A percentile compares a stretch with the other conserved stretches of the same genome.
Evolutionary conservation across 306 rosid genomes (phyloP).

Genomic region (Casuarina equisetifolia): DNA sequence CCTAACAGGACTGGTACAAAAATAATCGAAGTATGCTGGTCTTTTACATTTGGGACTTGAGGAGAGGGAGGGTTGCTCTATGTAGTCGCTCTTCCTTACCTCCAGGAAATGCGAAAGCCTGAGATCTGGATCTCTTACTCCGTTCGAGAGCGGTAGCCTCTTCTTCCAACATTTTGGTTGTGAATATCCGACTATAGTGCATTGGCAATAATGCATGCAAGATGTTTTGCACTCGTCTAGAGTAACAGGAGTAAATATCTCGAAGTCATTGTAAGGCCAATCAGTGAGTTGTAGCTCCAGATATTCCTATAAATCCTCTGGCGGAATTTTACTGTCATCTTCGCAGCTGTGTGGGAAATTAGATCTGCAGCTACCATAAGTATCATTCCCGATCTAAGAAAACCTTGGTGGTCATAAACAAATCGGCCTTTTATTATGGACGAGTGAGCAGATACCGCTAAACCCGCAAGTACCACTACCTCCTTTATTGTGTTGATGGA

Average conservation of each 20-base stretch:
- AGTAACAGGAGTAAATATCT: neutral
- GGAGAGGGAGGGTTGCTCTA: neutral
- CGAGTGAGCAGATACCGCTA: neutral
- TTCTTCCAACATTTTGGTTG: constrained; percentile 22
- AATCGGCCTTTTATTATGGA: neutral
- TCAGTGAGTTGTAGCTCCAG: neutral
- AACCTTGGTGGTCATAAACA: constrained; percentile 21
- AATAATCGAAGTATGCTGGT: too few relatives aligned
- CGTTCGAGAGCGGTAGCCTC: constrained; percentile 25
- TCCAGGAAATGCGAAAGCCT: constrained; percentile 26
- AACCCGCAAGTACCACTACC: neutral
- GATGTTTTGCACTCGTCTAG: constrained; percentile 28
- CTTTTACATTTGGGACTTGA: neutral
- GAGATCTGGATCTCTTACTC: neutral
- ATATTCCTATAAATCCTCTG: too few relatives aligned
- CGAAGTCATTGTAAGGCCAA: constrained; percentile 21
- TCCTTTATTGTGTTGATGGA: too few relatives aligned
- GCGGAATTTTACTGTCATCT: too few relatives aligned
- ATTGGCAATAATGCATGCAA: constrained; percentile 35
- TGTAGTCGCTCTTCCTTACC: constrained; percentile 15
- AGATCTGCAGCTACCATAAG: too few relatives aligned
- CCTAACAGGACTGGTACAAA: constrained; percentile 24
- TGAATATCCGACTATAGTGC: constrained; percentile 13
- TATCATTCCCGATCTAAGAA: too few relatives aligned
- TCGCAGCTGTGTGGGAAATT: neutral